Evolutionary conservation across 2,329 filamentous ascomycete genomes (phyloP).

Genomic region (Microdochium bolleyi): DNA sequence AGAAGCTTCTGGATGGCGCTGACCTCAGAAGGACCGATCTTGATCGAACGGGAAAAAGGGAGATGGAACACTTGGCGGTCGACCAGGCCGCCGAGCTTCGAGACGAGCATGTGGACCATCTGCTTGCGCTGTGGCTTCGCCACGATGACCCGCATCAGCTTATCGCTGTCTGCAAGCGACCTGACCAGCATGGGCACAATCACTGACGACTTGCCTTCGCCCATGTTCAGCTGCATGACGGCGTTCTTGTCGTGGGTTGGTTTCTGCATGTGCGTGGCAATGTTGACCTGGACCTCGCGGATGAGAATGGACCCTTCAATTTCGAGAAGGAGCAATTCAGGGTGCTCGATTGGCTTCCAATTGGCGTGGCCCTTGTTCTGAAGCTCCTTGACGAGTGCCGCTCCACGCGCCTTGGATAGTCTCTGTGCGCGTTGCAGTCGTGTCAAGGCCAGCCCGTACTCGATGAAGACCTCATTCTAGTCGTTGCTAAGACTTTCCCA

Average conservation of each 20-base stretch:
- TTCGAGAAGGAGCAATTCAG: conserved; percentile 58
- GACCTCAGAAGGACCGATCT: conserved; percentile 21
- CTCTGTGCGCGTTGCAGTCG: conserved; percentile 32
- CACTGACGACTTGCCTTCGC: conserved; percentile 61
- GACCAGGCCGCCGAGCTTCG: conserved; percentile 47
- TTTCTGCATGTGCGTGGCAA: conserved; percentile 47
- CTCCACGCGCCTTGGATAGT: conserved; percentile 12
- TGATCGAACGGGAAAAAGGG: conserved; percentile 48
- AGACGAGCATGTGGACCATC: conserved; percentile 47
- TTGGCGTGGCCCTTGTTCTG: conserved; percentile 43
- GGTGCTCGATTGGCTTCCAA: conserved; percentile 42
- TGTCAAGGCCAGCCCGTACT: conserved; percentile 31
- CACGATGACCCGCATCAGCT: conserved; percentile 50
- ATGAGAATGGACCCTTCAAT: conserved; percentile 56
- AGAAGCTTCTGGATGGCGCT: conserved; percentile 27
- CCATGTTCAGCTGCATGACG: conserved; percentile 64
- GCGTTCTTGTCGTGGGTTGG: conserved; percentile 32
- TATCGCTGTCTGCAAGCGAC: conserved; percentile 38
- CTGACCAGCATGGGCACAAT: conserved; percentile 58
- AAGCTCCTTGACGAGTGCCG: conserved; percentile 29
- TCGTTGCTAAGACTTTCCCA: conserved; percentile 16
- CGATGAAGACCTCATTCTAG: conserved; percentile 27
- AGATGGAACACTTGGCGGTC: conserved; percentile 45
- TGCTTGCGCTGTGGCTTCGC: conserved; percentile 53
- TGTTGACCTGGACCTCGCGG: conserved; percentile 47